These are phyloP conservation scores for Crithidia thermophila DNA, from an alignment of 208 protist species.

Conservation along the genomic window DNA sequence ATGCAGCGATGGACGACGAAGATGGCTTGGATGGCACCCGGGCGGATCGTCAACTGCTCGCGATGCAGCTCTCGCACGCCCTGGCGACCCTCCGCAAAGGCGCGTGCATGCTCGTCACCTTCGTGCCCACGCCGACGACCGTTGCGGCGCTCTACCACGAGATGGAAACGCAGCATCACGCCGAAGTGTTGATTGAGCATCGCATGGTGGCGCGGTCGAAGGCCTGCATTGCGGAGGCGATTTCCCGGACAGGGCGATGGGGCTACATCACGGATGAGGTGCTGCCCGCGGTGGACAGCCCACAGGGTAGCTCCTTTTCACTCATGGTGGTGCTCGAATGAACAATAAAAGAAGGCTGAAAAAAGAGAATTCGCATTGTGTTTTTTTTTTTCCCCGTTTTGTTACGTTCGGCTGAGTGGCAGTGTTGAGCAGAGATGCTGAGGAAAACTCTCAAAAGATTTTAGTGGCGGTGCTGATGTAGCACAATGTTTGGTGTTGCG, in stretches of 20 bases:
- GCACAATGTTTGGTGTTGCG: no score
- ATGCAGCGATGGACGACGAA: not conserved
- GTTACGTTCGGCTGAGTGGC: no score
- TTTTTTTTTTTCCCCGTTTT: not conserved
- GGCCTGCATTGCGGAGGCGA: slow-evolving; percentile 56
- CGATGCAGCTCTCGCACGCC: slow-evolving; percentile 45
- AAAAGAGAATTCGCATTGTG: not conserved
- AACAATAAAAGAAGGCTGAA: not conserved
- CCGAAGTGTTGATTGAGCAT: slow-evolving; percentile 48
- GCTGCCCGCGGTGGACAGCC: slow-evolving; percentile 61
- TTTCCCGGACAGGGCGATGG: slow-evolving; percentile 55
- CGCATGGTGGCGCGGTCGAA: slow-evolving; percentile 39
- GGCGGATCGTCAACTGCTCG: slow-evolving; percentile 27
- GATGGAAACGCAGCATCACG: slow-evolving; percentile 39
- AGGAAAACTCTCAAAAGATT: no score
- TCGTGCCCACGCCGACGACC: slow-evolving; percentile 48
- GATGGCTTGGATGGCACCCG: slow-evolving; percentile 12
- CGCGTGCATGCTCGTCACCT: slow-evolving; percentile 54
- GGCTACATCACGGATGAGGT: slow-evolving; percentile 75
- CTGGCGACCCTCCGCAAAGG: slow-evolving; percentile 43
- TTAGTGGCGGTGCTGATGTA: no score
- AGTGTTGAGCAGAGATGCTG: no score
- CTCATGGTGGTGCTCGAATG: slow-evolving; percentile 61
- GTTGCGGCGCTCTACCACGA: slow-evolving; percentile 43
- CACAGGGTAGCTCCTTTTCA: slow-evolving; percentile 60